Base-by-base conservation (phyloP, 2,329 filamentous ascomycete genomes). In the Cercospora sp. region DNA sequence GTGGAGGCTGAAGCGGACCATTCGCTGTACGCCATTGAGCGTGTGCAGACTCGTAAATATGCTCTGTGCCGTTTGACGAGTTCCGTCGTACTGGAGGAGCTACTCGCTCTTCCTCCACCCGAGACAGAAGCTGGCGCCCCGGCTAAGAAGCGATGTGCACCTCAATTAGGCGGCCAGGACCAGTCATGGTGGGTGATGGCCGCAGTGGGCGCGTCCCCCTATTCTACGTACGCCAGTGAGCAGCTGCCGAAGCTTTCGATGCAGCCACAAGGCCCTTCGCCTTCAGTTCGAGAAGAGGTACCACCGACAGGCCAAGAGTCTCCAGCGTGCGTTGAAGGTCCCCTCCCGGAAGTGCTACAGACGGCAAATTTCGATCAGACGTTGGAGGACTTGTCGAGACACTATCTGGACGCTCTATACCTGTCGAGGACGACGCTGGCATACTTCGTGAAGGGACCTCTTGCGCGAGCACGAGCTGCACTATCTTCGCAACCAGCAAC, bases 371-470 rank as follows among this genome's bases (percentile, higher is more conserved):
- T 68, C 9, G 58, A 71, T 23, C 70, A 75, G 12, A 55, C 66
- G 3, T 63, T 78, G 13, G 73, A 78, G 64, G 76, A 78, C 30
- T 67, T 78, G 26, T 62, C 75, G 4, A 75, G 76, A 26, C 75
- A 80, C 58, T 80, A 80, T 67, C 75, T 84, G 20, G 81, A 84
- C 13, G 78, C 81, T 33, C 73, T 85, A 70, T 84, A 86, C 76
- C 73, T 81, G 10, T 80, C 77, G 8, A 80, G 91, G 85, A 91
- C 90, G 36, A 92, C 91, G 3, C 81, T 94, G 66, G 91, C 91
- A 67, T 95, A 94, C 78, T 94, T 94, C 79, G 90, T 90, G 20
- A 95, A 95, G 81, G 92, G 91, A 0, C 91, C 92, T 1, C 81
- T 95, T 20, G 92, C 91, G 55, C 86, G 91, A 73, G 89, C 91